Evolutionary conservation across 371 early-diverging fungal genomes (phyloP).

Genomic region (Dinochytrium kinnereticum): DNA sequence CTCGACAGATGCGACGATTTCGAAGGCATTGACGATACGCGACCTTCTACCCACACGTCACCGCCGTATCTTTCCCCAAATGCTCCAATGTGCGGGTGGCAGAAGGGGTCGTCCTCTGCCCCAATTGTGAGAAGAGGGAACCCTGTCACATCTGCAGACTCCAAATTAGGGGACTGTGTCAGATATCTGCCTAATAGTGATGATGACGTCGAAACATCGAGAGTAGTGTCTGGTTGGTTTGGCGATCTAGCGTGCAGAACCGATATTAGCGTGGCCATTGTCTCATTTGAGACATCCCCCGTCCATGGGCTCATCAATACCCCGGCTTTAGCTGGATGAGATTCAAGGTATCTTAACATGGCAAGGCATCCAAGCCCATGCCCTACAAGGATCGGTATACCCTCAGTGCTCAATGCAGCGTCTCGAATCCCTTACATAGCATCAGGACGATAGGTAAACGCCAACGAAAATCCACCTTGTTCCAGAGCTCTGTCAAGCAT

Average conservation of each 20-base stretch:
- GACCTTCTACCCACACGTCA: background rate
- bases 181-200: background rate
- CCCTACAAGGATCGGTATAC: conserved; percentile 2
- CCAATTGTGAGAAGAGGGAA: conserved; percentile 3
- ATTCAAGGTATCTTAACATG: conserved; percentile 3
- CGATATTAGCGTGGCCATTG: background rate
- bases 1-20: too few species aligned
- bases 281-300: background rate
- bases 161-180: background rate
- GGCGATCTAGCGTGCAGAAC: background rate
- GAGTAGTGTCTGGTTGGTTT: background rate
- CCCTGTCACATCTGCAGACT: conserved; percentile 1
- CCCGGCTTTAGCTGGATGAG: conserved; percentile 2
- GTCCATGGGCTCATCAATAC: conserved; percentile 1
- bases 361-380: background rate
- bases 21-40: too few species aligned
- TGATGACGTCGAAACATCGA: background rate
- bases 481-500: background rate
- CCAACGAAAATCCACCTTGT: background rate
- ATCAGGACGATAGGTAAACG: background rate
- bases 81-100: background rate
- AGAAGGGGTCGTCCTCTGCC: background rate
- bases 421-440: background rate
- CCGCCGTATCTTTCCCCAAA: conserved; percentile 9
- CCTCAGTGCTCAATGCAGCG: background rate